Evolutionary conservation across 192 early-diverging fungal genomes (phyloP), one percentile per base, ranked within the genome.

Genomic region (Mortierella claussenii): DNA sequence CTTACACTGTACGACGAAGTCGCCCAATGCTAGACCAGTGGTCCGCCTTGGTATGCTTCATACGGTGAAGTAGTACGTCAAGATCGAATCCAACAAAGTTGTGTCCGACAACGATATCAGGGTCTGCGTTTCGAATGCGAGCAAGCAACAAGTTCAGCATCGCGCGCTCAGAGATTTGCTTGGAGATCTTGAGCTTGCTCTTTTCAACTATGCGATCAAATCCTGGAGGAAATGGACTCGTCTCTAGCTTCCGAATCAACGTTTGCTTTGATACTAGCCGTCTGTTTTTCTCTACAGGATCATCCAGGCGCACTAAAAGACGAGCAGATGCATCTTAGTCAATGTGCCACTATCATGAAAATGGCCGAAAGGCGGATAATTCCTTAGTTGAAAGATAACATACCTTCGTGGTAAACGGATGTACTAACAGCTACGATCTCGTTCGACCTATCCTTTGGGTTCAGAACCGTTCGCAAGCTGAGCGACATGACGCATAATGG

Each of bases 31-130:
- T 84, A 11, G 93, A 93, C 98, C 98, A 99, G 32, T 89, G 81
- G 36, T 88, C 85, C 9, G 86, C 87, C 6, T 88, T 90, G 27
- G 88, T 82, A n/a, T 78, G 84, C 59, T 94, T 95, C 93, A 98
- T 94, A 26, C 98, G 92, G 69, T 96, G 93, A 47, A 98, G 79
- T 2, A 99, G 81, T 10, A 98, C 91, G 62, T 96, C 95, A 31
- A 99, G 82, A 68, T 95, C 94, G 69, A 97, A 97, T 13, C 96
- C 96, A 59, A 94, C 86, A 83, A 99, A 95, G 62, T 98, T 98
- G 84, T 99, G 98, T 18, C 96, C 95, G 10, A 97, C 92, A 57
- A 99, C 80, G 0, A 99, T 82, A 81, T 99, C 98, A 0, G 98
- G 96, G 61, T 99, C 98, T 12, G 76, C 32, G 21, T 78, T 74